phyloP scores from a whole-genome alignment of 352 stramenopile genomes.

The Phytophthora megakarya region DNA sequence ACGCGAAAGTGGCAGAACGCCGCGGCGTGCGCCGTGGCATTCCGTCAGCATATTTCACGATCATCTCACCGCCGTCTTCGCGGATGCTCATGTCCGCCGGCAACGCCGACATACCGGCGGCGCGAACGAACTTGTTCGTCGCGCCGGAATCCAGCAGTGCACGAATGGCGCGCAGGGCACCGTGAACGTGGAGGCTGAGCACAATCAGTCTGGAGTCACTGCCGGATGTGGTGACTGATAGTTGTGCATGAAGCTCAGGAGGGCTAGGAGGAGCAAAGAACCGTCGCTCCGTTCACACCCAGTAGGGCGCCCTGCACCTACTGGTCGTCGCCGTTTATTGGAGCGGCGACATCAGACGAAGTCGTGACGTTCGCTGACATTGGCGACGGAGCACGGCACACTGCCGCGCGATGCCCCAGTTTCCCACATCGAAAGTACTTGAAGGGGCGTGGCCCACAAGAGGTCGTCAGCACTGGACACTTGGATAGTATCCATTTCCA shows the following conservation, averaged over 20 bases:
- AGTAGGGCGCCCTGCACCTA: too few relatives aligned
- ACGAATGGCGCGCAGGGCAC: not conserved
- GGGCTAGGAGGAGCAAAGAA: too few relatives aligned
- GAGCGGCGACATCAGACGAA: too few relatives aligned
- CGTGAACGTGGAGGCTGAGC: slow-evolving; percentile 18
- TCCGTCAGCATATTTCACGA: slow-evolving; percentile 25
- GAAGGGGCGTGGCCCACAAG: not conserved
- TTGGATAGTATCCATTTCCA: not conserved
- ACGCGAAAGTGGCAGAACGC: slow-evolving; percentile 16
- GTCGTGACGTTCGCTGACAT: not conserved
- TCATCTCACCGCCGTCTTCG: slow-evolving; percentile 15
- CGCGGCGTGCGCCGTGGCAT: slow-evolving; percentile 8
- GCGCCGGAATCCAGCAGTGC: slow-evolving; percentile 27
- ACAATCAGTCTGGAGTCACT: slow-evolving; percentile 22
- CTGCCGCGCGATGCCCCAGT: not conserved
- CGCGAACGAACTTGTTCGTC: slow-evolving; percentile 36
- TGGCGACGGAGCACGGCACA: not conserved
- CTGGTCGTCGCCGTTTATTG: too few relatives aligned
- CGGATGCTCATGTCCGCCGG: slow-evolving; percentile 11
- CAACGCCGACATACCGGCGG: slow-evolving; percentile 15
- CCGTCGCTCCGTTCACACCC: too few relatives aligned
- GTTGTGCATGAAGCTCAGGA: slow-evolving; percentile 4
- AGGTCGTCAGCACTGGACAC: too few relatives aligned
- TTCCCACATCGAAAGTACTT: not conserved
- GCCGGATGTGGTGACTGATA: slow-evolving; percentile 18